Evolutionary conservation across 2,329 filamentous ascomycete species (phyloP).

Genomic region (Hymenotorrendiella dingleyae): DNA sequence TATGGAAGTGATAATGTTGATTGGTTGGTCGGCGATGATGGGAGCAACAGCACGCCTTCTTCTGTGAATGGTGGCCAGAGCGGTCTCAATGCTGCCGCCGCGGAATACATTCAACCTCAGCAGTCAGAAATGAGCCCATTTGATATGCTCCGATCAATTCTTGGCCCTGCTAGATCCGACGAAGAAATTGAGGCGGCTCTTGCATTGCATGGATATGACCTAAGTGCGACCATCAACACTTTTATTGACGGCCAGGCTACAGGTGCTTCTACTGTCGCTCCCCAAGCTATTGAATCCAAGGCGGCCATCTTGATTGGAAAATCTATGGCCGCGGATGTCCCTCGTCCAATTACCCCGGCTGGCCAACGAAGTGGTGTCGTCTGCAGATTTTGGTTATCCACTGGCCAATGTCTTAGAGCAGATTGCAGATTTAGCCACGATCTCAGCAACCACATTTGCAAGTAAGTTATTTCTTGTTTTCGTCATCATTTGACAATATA

Average conservation of each 20-base stretch:
- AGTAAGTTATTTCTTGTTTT: constrained; percentile 52
- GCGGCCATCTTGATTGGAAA: constrained; percentile 79
- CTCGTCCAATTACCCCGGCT: constrained; percentile 69
- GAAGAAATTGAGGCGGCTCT: constrained; percentile 93
- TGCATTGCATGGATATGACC: constrained; percentile 83
- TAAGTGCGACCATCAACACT: constrained; percentile 83
- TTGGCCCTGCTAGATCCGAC: constrained; percentile 82
- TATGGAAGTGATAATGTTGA: constrained; percentile 92
- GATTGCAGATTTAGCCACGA: constrained; percentile 98
- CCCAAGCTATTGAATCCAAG: constrained; percentile 49
- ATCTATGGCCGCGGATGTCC: constrained; percentile 70
- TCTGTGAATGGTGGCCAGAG: constrained; percentile 60
- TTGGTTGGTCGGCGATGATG: constrained; percentile 88
- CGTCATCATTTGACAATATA: constrained; percentile 5
- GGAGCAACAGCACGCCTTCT: constrained; percentile 73
- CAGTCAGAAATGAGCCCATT: constrained; percentile 93
- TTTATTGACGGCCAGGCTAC: constrained; percentile 70
- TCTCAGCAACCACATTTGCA: constrained; percentile 93
- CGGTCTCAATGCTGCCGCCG: constrained; percentile 70
- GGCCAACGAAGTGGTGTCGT: constrained; percentile 79
- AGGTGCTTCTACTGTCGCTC: constrained; percentile 40
- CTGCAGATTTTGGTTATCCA: constrained; percentile 95
- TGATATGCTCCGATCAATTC: constrained; percentile 92
- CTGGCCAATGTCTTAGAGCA: constrained; percentile 88
- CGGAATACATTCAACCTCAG: constrained; percentile 65